A percentile compares a stretch with the other conserved stretches of the same genome.
Conservation (phyloP, 495 filamentous ascomycete species). For the Penicillium argentinense region DNA sequence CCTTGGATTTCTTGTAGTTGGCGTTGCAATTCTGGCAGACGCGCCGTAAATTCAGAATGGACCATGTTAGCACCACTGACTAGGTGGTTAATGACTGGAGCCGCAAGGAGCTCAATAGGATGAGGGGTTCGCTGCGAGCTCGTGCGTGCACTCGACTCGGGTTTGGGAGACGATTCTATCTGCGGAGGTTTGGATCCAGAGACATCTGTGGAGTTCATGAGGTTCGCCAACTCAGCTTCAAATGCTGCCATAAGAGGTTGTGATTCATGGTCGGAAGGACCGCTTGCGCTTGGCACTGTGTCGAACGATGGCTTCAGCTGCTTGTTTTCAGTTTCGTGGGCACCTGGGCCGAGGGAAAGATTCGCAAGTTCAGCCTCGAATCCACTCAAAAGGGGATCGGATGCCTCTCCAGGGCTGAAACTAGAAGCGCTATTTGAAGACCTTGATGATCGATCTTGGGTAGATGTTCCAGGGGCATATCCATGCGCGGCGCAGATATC, state of each 20-base stretch:
- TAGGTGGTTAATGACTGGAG: conserved; percentile 34
- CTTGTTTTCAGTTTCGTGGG: background rate
- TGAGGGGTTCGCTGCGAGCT: conserved; percentile 19
- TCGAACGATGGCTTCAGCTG: background rate
- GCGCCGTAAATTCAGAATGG: conserved; percentile 36
- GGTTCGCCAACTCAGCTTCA: conserved; percentile 51
- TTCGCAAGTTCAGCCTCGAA: conserved; percentile 54
- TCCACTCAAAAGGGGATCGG: conserved; percentile 41
- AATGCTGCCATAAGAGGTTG: conserved; percentile 50
- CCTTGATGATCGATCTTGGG: conserved; percentile 4
- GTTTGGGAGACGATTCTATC: conserved; percentile 11
- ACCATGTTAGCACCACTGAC: conserved; percentile 36
- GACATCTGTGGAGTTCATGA: conserved; percentile 33
- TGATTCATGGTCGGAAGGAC: background rate
- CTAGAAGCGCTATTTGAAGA: background rate
- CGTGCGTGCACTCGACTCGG: conserved; percentile 12
- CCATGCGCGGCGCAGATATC: conserved; percentile 1
- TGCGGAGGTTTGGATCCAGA: conserved; percentile 15
- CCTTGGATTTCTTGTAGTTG: conserved; percentile 39
- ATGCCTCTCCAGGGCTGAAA: conserved; percentile 5
- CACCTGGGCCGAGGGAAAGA: conserved; percentile 11
- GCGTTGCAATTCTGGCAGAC: conserved; percentile 40
- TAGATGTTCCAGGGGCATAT: background rate
- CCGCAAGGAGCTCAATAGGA: conserved; percentile 29
- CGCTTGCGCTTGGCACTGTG: background rate